Evolutionary conservation across 2,329 filamentous ascomycete genomes (phyloP).

Genomic region (Epichloe baconii): DNA sequence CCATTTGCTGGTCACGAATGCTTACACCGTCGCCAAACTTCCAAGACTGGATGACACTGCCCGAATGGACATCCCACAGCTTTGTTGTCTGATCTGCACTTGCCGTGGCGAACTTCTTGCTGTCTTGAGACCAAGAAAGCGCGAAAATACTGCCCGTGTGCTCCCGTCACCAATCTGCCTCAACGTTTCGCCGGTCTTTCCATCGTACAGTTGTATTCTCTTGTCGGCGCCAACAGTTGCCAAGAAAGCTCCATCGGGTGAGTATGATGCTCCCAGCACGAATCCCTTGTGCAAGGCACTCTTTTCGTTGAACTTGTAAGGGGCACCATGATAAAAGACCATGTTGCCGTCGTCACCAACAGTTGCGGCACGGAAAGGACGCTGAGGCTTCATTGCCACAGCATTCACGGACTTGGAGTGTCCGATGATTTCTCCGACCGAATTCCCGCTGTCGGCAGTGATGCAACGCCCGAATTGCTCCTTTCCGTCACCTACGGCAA

Average conservation of each 20-base stretch:
- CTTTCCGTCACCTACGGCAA: slow-evolving; percentile 89
- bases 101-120: slow-evolving; percentile 75
- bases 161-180: slow-evolving; percentile 64
- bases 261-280: slow-evolving; percentile 77
- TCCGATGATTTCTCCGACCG: slow-evolving; percentile 83
- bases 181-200: slow-evolving; percentile 80
- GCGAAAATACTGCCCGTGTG: slow-evolving; percentile 91
- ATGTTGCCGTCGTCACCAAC: slow-evolving; percentile 81
- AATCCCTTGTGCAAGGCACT: slow-evolving; percentile 74
- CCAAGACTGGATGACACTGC: slow-evolving; percentile 71
- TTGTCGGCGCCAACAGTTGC: slow-evolving; percentile 89
- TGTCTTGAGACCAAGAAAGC: slow-evolving; percentile 80
- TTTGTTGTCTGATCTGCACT: slow-evolving; percentile 92
- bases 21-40: slow-evolving; percentile 66
- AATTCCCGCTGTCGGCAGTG: slow-evolving; percentile 90
- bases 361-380: slow-evolving; percentile 83
- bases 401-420: slow-evolving; percentile 86
- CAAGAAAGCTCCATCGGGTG: slow-evolving; percentile 68
- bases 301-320: slow-evolving; percentile 92
- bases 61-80: slow-evolving; percentile 80
- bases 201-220: slow-evolving; percentile 88
- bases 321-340: slow-evolving; percentile 86
- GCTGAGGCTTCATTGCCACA: slow-evolving; percentile 77
- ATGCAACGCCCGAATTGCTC: slow-evolving; percentile 91
- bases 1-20: slow-evolving; percentile 79